A percentile compares a stretch with the other conserved stretches of the same genome.
Evolutionary conservation across 1,284 basidiomycete genomes (phyloP).

Genomic region (Cutaneotrichosporon mucoides): DNA sequence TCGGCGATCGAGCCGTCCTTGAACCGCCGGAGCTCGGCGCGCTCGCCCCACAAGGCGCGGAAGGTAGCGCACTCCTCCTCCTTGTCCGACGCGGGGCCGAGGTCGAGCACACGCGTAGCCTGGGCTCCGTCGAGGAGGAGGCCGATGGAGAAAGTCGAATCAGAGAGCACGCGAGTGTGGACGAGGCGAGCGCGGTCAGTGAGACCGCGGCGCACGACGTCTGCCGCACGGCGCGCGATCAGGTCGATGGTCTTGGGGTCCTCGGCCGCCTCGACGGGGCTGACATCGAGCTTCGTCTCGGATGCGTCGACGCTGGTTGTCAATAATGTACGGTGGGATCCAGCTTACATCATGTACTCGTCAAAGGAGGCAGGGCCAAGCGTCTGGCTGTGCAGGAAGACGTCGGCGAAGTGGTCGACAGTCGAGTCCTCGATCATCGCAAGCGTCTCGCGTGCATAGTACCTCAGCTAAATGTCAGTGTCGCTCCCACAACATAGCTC

Average conservation of each 20-base stretch:
- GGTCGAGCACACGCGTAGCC: constrained; percentile 79
- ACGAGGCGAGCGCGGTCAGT: constrained; percentile 63
- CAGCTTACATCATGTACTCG: constrained; percentile 66
- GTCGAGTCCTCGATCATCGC: constrained; percentile 54
- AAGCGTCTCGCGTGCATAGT: constrained; percentile 71
- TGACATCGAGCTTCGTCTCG: background rate
- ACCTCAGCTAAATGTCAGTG: constrained; percentile 57
- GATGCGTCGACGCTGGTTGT: constrained; percentile 60
- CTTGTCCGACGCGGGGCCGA: constrained; percentile 67
- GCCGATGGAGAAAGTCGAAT: constrained; percentile 57
- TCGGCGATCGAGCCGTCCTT: constrained; percentile 91
- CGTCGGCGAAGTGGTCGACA: constrained; percentile 44
- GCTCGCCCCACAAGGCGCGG: constrained; percentile 83
- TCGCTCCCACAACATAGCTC: background rate
- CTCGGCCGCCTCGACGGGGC: constrained; percentile 49
- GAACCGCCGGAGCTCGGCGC: constrained; percentile 91
- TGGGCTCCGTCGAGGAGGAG: constrained; percentile 66
- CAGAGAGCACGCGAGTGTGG: constrained; percentile 53
- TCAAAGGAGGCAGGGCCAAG: constrained; percentile 64
- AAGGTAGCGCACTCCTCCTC: constrained; percentile 57
- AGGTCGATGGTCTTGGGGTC: constrained; percentile 59
- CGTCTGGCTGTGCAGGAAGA: constrained; percentile 45
- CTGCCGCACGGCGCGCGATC: constrained; percentile 57
- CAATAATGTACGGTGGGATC: constrained; percentile 44
- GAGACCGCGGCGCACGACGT: constrained; percentile 62